Percentiles rank a stretch among this genome's conserved stretches.
phyloP scores from a whole-genome alignment of 371 early-diverging fungal genomes.

The Capniomyces stellatus region DNA sequence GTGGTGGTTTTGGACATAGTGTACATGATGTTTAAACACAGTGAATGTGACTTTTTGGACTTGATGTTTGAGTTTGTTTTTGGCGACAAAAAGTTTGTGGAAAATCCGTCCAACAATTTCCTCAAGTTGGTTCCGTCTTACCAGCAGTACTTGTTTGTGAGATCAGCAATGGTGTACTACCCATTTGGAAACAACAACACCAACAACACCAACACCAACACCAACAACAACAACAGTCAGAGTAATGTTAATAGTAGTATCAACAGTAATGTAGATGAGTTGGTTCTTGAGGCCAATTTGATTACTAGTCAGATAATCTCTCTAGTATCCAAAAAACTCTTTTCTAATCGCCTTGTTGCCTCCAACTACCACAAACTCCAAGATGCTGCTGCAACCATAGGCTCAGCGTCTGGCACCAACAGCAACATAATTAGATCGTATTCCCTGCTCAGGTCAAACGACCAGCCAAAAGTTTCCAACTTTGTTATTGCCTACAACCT shows the following conservation, averaged over 20 bases:
- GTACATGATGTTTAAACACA: not conserved
- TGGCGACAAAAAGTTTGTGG: not conserved
- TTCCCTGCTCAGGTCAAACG: not conserved
- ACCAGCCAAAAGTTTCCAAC: not conserved
- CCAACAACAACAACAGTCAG: slow-evolving; percentile 24
- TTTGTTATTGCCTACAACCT: slow-evolving; percentile 18
- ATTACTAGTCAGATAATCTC: not conserved
- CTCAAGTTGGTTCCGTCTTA: not conserved
- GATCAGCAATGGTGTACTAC: slow-evolving; percentile 45
- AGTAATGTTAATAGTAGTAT: slow-evolving; percentile 22
- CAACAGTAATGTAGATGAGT: slow-evolving; percentile 27
- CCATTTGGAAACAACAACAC: too few relatives aligned
- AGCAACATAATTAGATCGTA: not conserved
- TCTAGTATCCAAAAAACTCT: not conserved
- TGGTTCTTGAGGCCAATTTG: not conserved
- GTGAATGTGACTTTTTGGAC: not conserved
- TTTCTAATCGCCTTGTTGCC: too few relatives aligned
- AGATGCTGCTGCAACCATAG: too few relatives aligned
- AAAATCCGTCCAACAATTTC: not conserved
- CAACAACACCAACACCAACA: too few relatives aligned
- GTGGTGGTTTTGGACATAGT: slow-evolving; percentile 10
- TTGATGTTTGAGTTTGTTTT: not conserved
- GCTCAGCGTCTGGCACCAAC: too few relatives aligned
- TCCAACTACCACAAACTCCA: too few relatives aligned
- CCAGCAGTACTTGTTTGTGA: slow-evolving; percentile 31